phyloP scores from a whole-genome alignment of 108 stramenopile species.

The Fragilaria crotonensis region DNA sequence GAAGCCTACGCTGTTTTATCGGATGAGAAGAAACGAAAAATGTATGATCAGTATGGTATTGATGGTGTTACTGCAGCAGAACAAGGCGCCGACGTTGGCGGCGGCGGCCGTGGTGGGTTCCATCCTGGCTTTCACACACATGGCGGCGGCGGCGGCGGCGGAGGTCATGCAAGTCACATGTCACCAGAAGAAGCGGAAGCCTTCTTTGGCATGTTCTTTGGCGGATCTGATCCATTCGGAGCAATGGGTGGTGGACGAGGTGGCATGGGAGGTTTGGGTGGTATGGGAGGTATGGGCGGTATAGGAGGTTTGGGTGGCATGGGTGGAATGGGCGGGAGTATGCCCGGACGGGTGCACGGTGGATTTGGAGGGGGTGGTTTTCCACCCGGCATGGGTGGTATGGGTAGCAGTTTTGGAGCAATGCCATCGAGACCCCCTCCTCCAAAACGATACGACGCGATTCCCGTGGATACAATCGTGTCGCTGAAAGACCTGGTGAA shows the following conservation, averaged over 20 bases:
- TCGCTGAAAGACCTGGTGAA: conserved; percentile 66
- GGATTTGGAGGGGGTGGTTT: conserved; percentile 8
- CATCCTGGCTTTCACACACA: conserved; percentile 29
- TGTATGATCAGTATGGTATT: conserved; percentile 78
- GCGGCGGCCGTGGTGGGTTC: conserved; percentile 27
- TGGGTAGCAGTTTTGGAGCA: conserved; percentile 20
- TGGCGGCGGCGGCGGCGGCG: conserved; percentile 39
- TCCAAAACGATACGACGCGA: conserved; percentile 61
- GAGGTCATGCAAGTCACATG: conserved; percentile 59
- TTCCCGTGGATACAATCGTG: conserved; percentile 74
- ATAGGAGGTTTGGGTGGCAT: conserved; percentile 27
- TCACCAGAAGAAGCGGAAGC: conserved; percentile 70
- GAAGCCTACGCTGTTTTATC: conserved; percentile 79
- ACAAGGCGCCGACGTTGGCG: conserved; percentile 39
- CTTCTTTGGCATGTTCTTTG: conserved; percentile 75
- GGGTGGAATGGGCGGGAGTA: conserved; percentile 20
- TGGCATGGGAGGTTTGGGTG: conserved; percentile 9
- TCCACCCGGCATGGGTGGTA: conserved; percentile 28
- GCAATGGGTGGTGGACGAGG: conserved; percentile 39
- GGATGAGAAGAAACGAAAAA: conserved; percentile 73
- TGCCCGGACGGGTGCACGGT: conserved; percentile 5
- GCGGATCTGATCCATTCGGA: conserved; percentile 82
- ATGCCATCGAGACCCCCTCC: conserved; percentile 5
- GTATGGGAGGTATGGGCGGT: conserved; percentile 46
- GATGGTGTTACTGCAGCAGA: conserved; percentile 66